Percentiles rank a stretch among this genome's conserved stretches.
Conservation (phyloP, 2,329 filamentous ascomycete species). For the Atkinsonella texensis region DNA sequence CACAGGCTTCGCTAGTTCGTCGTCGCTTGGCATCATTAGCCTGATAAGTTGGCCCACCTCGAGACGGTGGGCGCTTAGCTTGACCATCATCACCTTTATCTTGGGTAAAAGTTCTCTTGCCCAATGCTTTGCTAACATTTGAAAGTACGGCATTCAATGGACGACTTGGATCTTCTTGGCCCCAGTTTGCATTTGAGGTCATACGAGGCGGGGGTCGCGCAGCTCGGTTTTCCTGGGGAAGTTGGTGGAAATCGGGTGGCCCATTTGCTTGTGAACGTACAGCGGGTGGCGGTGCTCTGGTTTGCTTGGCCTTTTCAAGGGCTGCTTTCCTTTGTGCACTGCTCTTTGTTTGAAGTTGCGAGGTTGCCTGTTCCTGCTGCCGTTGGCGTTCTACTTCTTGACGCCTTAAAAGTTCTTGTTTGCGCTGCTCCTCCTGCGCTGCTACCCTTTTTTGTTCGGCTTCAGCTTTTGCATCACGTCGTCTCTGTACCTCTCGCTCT, state of each 20-base stretch:
- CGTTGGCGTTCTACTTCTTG: conserved; percentile 51
- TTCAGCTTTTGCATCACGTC: conserved; percentile 71
- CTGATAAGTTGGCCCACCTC: conserved; percentile 51
- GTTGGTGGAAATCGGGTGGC: conserved; percentile 31
- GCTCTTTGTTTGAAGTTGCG: conserved; percentile 54
- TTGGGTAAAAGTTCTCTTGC: conserved; percentile 63
- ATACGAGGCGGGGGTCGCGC: conserved; percentile 44
- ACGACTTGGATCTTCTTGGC: conserved; percentile 48
- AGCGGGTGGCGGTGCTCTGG: conserved; percentile 48
- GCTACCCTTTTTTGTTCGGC: conserved; percentile 64
- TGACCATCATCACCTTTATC: conserved; percentile 45
- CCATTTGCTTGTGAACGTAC: conserved; percentile 41
- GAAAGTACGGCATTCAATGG: conserved; percentile 49
- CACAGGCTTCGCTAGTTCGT: conserved; percentile 61
- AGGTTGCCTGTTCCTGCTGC: conserved; percentile 46
- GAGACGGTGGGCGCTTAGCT: conserved; percentile 30
- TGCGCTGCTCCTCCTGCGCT: conserved; percentile 51
- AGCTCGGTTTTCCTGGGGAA: conserved; percentile 20
- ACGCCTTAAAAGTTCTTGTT: conserved; percentile 44
- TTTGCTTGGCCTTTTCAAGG: conserved; percentile 54
- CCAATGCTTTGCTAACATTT: conserved; percentile 44
- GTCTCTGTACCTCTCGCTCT: conserved; percentile 66
- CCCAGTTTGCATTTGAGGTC: conserved; percentile 37
- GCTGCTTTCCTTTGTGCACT: conserved; percentile 49
- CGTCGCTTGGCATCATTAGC: conserved; percentile 66